Evolutionary conservation across 225 moss, liverwort and hornwort species (phyloP).

Genomic region (Sphagnum tenellum): DNA sequence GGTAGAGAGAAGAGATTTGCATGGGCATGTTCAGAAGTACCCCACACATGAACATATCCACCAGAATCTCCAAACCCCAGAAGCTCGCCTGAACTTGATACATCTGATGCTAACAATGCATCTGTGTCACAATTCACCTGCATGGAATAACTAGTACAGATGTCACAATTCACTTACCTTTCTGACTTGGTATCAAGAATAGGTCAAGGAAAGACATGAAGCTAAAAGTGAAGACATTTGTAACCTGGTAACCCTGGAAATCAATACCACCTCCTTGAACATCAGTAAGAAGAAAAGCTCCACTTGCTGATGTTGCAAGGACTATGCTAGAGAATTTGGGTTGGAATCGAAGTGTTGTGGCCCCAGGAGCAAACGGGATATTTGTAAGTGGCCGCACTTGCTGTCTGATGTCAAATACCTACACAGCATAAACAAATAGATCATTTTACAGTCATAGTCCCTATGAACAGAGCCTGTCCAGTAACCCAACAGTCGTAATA

Average conservation of each 20-base stretch:
- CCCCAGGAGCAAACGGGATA: slow-evolving; percentile 58
- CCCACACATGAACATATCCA: slow-evolving; percentile 58
- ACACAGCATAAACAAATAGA: neutral
- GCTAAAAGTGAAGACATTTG: neutral
- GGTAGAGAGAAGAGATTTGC: slow-evolving; percentile 58
- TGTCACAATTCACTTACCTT: no score
- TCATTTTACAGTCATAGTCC: no score
- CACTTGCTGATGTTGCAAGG: slow-evolving; percentile 49
- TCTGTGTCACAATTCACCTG: slow-evolving; percentile 63
- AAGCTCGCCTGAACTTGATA: slow-evolving; percentile 68
- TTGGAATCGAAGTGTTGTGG: slow-evolving; percentile 51
- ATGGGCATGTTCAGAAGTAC: slow-evolving; percentile 49
- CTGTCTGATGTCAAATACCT: slow-evolving; percentile 67
- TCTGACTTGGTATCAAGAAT: neutral
- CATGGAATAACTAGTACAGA: slow-evolving; percentile 8
- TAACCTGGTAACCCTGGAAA: slow-evolving; percentile 54
- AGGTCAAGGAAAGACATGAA: neutral
- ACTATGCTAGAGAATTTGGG: slow-evolving; percentile 64
- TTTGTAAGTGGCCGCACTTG: slow-evolving; percentile 59
- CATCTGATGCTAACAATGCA: slow-evolving; percentile 50
- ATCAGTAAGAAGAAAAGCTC: slow-evolving; percentile 58
- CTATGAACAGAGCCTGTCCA: no score
- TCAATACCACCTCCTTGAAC: slow-evolving; percentile 59
- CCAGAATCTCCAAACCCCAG: slow-evolving; percentile 65
- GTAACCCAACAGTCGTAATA: no score